These are phyloP conservation scores for Penicillium sp. DNA, from an alignment of 2,329 filamentous ascomycete genomes.

Conservation along the genomic window DNA sequence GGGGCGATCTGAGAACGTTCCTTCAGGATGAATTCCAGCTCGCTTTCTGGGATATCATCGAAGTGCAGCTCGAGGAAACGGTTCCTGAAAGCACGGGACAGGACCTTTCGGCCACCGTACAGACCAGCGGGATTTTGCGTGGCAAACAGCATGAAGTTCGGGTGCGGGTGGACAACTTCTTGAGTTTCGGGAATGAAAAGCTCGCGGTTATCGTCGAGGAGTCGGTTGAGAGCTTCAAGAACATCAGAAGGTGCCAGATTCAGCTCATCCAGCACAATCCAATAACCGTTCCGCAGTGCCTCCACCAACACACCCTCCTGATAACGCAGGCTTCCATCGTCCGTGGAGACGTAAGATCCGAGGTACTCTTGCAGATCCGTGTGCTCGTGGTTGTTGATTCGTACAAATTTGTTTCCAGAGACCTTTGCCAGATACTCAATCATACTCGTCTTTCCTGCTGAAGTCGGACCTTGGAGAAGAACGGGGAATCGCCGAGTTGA, in stretches of 20 bases:
- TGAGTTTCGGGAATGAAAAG: constrained; percentile 95
- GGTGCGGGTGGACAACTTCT: constrained; percentile 84
- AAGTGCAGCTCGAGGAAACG: constrained; percentile 96
- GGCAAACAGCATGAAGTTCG: constrained; percentile 96
- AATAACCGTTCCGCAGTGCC: constrained; percentile 87
- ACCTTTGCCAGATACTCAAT: constrained; percentile 97
- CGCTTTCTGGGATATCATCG: constrained; percentile 94
- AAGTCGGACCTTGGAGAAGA: constrained; percentile 93
- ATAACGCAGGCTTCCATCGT: constrained; percentile 81
- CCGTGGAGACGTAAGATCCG: constrained; percentile 84
- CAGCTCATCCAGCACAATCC: constrained; percentile 97
- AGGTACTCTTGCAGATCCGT: constrained; percentile 98
- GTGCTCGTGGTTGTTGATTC: constrained; percentile 99
- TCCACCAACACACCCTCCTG: constrained; percentile 93
- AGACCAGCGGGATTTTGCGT: constrained; percentile 95
- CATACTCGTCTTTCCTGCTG: constrained; percentile 98
- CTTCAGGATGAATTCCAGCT: constrained; percentile 87
- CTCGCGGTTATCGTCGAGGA: constrained; percentile 94
- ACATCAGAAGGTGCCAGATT: constrained; percentile 97
- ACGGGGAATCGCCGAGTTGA: constrained; percentile 92
- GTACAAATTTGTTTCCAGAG: constrained; percentile 93
- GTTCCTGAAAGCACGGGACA: constrained; percentile 94
- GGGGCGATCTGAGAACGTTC: constrained; percentile 85
- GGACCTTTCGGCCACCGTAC: constrained; percentile 88
- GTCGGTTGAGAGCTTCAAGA: constrained; percentile 87